Percentiles rank a stretch among this genome's conserved stretches.
Conservation (phyloP, 225 moss, liverwort and hornwort species). For the Rhytidiadelphus loreus region DNA sequence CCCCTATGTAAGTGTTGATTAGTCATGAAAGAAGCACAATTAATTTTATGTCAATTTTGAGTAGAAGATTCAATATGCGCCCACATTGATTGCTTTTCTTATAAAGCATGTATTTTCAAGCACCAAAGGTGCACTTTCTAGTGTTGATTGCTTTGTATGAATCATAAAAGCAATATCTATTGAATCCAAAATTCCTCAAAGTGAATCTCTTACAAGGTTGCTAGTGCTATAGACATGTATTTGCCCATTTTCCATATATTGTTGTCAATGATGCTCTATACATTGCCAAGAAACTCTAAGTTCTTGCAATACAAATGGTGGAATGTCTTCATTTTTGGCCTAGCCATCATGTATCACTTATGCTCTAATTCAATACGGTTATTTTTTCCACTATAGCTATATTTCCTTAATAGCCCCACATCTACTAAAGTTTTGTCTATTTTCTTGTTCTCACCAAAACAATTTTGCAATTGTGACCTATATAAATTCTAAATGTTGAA, state of each 20-base stretch:
- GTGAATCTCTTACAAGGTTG: not conserved
- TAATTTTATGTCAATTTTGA: not conserved
- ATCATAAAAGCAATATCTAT: not conserved
- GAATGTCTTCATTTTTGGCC: not conserved
- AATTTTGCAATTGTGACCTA: no score
- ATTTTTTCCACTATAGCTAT: no score
- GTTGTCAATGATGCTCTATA: not conserved
- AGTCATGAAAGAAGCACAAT: not conserved
- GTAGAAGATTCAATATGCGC: no score
- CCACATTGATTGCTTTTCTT: not conserved
- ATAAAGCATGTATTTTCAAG: no score
- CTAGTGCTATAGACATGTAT: not conserved
- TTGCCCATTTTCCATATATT: not conserved
- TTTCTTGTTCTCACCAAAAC: no score
- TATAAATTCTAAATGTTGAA: no score
- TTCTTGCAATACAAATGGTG: not conserved
- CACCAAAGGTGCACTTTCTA: no score
- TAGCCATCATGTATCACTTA: not conserved
- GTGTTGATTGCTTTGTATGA: no score
- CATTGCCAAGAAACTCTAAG: accelerated
- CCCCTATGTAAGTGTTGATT: not conserved
- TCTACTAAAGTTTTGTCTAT: accelerated
- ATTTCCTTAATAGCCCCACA: not conserved
- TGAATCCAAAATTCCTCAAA: not conserved
- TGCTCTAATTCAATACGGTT: accelerated